Conservation (phyloP, 2,329 filamentous ascomycete genomes). For the Phaeosphaeria sp. region DNA sequence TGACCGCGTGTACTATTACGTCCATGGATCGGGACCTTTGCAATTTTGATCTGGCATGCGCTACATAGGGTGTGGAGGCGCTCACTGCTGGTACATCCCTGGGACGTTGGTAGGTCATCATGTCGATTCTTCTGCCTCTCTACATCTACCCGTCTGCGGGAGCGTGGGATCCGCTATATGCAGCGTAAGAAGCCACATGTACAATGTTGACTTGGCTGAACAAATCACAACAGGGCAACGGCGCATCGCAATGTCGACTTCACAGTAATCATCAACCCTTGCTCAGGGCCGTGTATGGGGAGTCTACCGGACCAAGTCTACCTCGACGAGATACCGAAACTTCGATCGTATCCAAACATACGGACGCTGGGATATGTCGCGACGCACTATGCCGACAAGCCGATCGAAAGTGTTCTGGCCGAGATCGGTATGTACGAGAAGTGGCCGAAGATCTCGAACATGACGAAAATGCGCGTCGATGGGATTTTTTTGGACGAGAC, state of each 20-base stretch:
- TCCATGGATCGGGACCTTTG: not conserved
- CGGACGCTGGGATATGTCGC: conserved; percentile 60
- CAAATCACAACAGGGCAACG: conserved; percentile 26
- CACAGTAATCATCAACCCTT: conserved; percentile 60
- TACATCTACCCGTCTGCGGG: conserved; percentile 58
- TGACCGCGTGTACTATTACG: not conserved
- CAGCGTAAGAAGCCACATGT: conserved; percentile 45
- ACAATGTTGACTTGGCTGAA: not conserved
- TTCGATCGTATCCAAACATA: conserved; percentile 55
- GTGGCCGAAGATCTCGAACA: conserved; percentile 50
- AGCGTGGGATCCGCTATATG: conserved; percentile 57
- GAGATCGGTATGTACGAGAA: conserved; percentile 58
- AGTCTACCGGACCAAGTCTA: conserved; percentile 36
- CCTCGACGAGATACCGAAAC: conserved; percentile 50
- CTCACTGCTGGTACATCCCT: not conserved
- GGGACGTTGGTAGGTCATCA: conserved; percentile 4
- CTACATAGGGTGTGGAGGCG: not conserved
- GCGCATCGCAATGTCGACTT: conserved; percentile 54
- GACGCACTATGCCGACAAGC: conserved; percentile 54
- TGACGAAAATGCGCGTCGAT: conserved; percentile 51
- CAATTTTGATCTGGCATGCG: not conserved
- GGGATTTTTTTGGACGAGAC: conserved; percentile 63
- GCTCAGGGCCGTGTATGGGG: conserved; percentile 44
- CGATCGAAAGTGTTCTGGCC: conserved; percentile 29
- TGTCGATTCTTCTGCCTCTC: conserved; percentile 56